Base-by-base conservation (phyloP, 352 stramenopile genomes). In the Pythium brachiatum region DNA sequence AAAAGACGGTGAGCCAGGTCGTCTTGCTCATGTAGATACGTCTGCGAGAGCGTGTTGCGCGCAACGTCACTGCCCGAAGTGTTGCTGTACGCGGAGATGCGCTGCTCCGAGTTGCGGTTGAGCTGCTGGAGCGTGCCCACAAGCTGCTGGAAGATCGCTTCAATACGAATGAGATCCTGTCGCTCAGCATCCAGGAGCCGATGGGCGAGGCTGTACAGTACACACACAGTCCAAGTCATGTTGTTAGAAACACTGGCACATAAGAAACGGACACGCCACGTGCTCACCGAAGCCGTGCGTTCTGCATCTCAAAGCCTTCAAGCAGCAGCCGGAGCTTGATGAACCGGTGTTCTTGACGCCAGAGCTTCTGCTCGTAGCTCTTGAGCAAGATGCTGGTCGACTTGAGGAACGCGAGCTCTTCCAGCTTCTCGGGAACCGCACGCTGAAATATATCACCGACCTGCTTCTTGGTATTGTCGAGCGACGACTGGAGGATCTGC, bases 361-460 rank as follows among this genome's bases (percentile, higher is more conserved):
- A 81, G 2, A 81, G 38, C 39, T 81, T 81, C 18, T 79, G 70
- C 48, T 81, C 74, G 46, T 81, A 81, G 69, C 66, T 81, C 12
- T 73, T 57, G 20, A 81, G 51, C 2, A 81, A 52, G 12, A 81
- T 69, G 11, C 51, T 75, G 20, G 74, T 79, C 1, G 71, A 72
- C 34, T 70, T 69, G 15, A 81, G 61, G 26, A 79, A 77, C 38
- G 74, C 74, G 20, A 81, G 64, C 46, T 79, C 69, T 6, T 71
- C 66, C 8, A 77, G 65, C 52, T 62, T 58, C 11, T 57, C 31
- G 7, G 71, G 74, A 18, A 75, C 67, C 29, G 50, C 27, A 2
- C 47, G 36, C 16, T 63, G 62, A 2, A 81, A 57, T 13, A 69
- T 29, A 7, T 64, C 48, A 1, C 25, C 50, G 3, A 72, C 36